Evolutionary conservation across 2,329 filamentous ascomycete species (phyloP).

Genomic region (Trichophyton equinum): DNA sequence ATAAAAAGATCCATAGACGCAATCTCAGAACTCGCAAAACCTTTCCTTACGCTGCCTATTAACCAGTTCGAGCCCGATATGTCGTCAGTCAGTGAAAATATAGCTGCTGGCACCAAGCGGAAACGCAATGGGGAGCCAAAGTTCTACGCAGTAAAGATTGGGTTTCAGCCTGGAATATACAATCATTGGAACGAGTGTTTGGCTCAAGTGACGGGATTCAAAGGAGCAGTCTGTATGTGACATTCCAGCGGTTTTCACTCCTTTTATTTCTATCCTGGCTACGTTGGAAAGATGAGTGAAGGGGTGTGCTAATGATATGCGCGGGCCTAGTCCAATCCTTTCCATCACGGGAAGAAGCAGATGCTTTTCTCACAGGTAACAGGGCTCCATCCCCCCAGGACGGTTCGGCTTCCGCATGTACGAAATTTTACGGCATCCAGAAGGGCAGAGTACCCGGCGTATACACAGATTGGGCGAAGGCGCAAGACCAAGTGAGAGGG

Average conservation of each 20-base stretch:
- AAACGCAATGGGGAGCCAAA: slow-evolving; percentile 42
- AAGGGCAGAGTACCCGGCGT: slow-evolving; percentile 47
- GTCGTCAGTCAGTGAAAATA: background rate
- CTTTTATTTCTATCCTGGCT: background rate
- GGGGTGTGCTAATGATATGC: background rate
- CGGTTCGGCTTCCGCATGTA: slow-evolving; percentile 24
- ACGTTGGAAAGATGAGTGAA: no score
- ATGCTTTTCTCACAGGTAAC: slow-evolving; percentile 58
- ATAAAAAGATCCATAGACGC: background rate
- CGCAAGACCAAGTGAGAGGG: slow-evolving; percentile 59
- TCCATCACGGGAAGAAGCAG: slow-evolving; percentile 57
- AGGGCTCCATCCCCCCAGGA: slow-evolving; percentile 28
- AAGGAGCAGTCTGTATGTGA: slow-evolving; percentile 56
- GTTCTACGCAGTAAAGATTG: slow-evolving; percentile 52
- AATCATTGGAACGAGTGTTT: slow-evolving; percentile 51
- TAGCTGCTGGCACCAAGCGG: slow-evolving; percentile 40
- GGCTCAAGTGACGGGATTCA: slow-evolving; percentile 48
- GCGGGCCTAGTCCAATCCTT: slow-evolving; percentile 62
- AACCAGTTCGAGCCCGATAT: background rate
- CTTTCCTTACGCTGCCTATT: background rate
- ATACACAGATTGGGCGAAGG: slow-evolving; percentile 56
- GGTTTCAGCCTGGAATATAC: slow-evolving; percentile 51
- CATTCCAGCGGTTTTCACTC: background rate
- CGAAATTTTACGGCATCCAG: slow-evolving; percentile 50
- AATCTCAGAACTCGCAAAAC: background rate